Evolutionary conservation across 192 early-diverging fungal genomes (phyloP), one percentile per base, ranked within the genome.

Genomic region (Blastocladiella britannica): DNA sequence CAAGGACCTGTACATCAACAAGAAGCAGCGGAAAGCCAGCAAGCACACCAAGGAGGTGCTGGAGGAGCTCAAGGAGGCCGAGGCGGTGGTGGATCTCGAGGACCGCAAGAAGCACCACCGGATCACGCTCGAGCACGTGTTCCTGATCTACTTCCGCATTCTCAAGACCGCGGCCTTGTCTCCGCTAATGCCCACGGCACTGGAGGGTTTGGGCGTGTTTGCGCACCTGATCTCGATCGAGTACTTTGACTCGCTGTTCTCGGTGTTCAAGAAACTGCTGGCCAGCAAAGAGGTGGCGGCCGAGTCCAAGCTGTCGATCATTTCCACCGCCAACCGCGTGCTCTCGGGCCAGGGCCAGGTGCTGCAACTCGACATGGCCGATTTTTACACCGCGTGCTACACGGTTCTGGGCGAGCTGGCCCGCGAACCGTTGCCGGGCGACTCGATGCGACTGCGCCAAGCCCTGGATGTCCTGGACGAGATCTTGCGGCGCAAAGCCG

Each of bases 141-240:
- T 97, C 67, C 64, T 89, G 28, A 89, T 84, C 5, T 95, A 95
- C 65, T 94, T 97, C 73, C 78, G 91, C 43, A 87, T 97, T 29
- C 74, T 97, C 43, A 93, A 95, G 73, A 82, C 86, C 37, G 73
- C 79, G 43, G 76, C 80, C 22, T 74, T 72, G 53, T 88, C 86
- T 37, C 75, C 76, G 18, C 65, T 88, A 9, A 57, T 91, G 7
- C 81, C 86, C 6, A 67, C 78, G 5, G 85, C 84, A 24, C 69
- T 91, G 2, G 87, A 89, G 67, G 87, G 87, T 29, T 60, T 62
- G 59, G 68, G 61, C 55, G 73, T 79, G 59, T 97, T 91, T 72
- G 87, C 92, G 12, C 94, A 95, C 67, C 67, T 97, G 30, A 97
- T 97, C 67, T 91, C 85, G 61, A 81, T 97, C 25, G 92, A 97